phyloP scores from a whole-genome alignment of 2,329 filamentous ascomycete genomes.

The Sarocladium strictum region DNA sequence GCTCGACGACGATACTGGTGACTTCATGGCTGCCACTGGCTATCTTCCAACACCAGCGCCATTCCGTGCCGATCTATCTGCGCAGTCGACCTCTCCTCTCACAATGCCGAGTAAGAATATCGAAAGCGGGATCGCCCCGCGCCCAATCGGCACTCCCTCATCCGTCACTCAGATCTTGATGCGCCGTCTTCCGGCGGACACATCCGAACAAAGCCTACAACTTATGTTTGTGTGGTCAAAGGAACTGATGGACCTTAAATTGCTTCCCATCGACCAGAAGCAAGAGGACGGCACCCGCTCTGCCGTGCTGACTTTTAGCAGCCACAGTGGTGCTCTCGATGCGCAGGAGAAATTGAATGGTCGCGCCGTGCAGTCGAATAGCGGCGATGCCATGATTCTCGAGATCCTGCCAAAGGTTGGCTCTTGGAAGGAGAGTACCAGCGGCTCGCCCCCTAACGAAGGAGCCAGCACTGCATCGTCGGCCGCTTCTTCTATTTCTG shows the following conservation, averaged over 20 bases:
- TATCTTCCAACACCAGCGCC: constrained; percentile 35
- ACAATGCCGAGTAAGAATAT: constrained; percentile 20
- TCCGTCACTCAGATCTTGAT: constrained; percentile 39
- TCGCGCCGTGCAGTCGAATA: constrained; percentile 43
- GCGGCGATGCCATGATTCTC: constrained; percentile 44
- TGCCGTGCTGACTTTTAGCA: constrained; percentile 48
- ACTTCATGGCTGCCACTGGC: constrained; percentile 37
- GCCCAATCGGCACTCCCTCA: constrained; percentile 31
- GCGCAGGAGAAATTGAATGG: constrained; percentile 54
- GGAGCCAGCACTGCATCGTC: constrained; percentile 18
- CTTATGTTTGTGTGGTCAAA: constrained; percentile 55
- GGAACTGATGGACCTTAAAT: constrained; percentile 44
- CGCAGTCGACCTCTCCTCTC: constrained; percentile 28
- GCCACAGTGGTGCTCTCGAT: constrained; percentile 45
- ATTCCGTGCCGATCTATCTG: constrained; percentile 26
- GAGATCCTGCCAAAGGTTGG: constrained; percentile 41
- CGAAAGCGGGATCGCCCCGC: background rate
- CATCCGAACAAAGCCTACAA: constrained; percentile 46
- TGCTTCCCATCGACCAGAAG: constrained; percentile 43
- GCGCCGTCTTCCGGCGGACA: constrained; percentile 47
- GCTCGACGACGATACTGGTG: background rate
- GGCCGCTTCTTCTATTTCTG: constrained; percentile 32
- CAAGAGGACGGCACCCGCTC: constrained; percentile 45
- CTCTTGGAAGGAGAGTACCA: background rate
- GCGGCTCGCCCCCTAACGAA: constrained; percentile 11